phyloP scores from a whole-genome alignment of 2,329 filamentous ascomycete species.

The Trichocomaceae sp. region DNA sequence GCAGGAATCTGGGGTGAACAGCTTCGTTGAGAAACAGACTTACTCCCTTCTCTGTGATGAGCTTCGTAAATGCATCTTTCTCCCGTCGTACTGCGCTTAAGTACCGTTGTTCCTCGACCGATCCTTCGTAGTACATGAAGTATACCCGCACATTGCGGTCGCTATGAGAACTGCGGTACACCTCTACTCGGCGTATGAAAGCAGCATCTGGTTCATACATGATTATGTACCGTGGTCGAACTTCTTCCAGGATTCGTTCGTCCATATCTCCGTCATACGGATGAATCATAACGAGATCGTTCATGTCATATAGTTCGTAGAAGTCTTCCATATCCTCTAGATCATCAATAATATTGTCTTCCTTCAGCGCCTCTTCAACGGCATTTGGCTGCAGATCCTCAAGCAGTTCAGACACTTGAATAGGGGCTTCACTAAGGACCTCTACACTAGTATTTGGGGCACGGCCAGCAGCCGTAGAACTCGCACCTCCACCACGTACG shows the following conservation, averaged over 20 bases:
- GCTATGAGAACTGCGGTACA: constrained; percentile 90
- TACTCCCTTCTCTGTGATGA: constrained; percentile 84
- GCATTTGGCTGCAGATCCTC: constrained; percentile 77
- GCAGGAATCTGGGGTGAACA: constrained; percentile 4
- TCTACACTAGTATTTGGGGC: constrained; percentile 67
- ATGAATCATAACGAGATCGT: constrained; percentile 80
- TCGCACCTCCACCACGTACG: constrained; percentile 67
- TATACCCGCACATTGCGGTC: constrained; percentile 86
- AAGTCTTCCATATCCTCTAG: constrained; percentile 87
- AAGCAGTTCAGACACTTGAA: constrained; percentile 74
- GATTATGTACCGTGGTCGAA: constrained; percentile 88
- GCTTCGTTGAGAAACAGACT: constrained; percentile 14
- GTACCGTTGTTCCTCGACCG: constrained; percentile 92
- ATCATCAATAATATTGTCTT: constrained; percentile 63
- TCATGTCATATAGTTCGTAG: constrained; percentile 86
- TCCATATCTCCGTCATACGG: constrained; percentile 94
- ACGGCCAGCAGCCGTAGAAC: constrained; percentile 54
- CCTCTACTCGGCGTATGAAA: constrained; percentile 89
- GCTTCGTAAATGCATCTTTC: constrained; percentile 89
- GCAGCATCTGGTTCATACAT: constrained; percentile 97
- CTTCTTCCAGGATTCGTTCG: constrained; percentile 90
- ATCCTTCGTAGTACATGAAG: constrained; percentile 92
- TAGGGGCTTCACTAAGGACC: constrained; percentile 68
- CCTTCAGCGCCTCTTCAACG: constrained; percentile 65
- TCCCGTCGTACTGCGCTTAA: constrained; percentile 83